These are phyloP conservation scores for Termitomyces sp. DNA, from an alignment of 768 basidiomycete species.

Conservation along the genomic window DNA sequence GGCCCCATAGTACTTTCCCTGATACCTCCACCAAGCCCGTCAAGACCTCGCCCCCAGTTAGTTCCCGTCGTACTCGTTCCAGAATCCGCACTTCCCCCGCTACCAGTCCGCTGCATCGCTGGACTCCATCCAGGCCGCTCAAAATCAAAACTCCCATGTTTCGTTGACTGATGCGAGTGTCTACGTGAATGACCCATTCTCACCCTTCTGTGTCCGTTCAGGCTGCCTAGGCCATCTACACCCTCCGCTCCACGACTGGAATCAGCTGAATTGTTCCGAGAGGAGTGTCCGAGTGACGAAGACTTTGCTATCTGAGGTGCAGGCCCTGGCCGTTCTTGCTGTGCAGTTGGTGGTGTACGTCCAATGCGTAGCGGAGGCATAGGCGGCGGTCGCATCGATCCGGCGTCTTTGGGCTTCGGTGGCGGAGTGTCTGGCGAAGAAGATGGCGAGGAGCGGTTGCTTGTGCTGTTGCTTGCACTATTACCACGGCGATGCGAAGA, in stretches of 20 bases:
- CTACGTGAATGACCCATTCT: conserved; percentile 11
- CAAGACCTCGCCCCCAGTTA: conserved; percentile 22
- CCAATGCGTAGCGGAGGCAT: conserved; percentile 1
- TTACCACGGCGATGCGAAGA: conserved; percentile 19
- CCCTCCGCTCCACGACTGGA: conserved; percentile 32
- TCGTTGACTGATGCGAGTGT: conserved; percentile 37
- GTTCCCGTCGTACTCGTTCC: conserved; percentile 32
- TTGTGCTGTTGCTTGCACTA: conserved; percentile 15
- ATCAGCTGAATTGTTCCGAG: conserved; percentile 34
- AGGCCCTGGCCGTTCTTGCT: conserved; percentile 15
- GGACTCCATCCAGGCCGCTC: conserved; percentile 59
- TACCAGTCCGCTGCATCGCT: conserved; percentile 45
- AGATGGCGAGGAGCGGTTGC: conserved; percentile 11
- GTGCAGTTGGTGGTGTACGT: conserved; percentile 18
- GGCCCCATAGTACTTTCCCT: conserved; percentile 40
- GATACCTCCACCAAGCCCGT: conserved; percentile 10
- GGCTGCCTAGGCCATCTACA: conserved; percentile 26
- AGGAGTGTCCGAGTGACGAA: conserved; percentile 14
- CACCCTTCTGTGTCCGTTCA: conserved; percentile 19
- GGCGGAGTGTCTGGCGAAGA: conserved; percentile 10
- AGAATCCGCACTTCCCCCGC: conserved; percentile 33
- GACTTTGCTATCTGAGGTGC: conserved; percentile 9
- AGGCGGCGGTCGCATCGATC: conserved; percentile 13
- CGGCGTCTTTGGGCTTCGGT: conserved; percentile 6
- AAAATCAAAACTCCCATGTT: conserved; percentile 77